These are phyloP conservation scores for Salvia hispanica DNA, from an alignment of 257 asterid species.

Conservation along the genomic window DNA sequence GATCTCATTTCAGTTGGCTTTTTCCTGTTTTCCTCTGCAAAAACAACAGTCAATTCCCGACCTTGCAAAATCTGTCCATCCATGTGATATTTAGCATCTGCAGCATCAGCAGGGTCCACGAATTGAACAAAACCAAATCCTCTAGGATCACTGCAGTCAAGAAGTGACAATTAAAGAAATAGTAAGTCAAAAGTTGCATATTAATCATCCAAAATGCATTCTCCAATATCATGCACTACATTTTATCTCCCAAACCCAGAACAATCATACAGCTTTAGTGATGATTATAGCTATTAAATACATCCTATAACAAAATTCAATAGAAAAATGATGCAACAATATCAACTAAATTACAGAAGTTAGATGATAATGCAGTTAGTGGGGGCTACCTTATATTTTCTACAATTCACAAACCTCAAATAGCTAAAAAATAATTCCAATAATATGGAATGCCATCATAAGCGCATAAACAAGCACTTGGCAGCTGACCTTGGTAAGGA, in stretches of 20 bases:
- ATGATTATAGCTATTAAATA: too few relatives aligned
- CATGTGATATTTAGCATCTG: slow-evolving; percentile 91
- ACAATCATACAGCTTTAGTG: too few relatives aligned
- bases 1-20: slow-evolving; percentile 86
- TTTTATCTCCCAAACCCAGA: too few relatives aligned
- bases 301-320: neutral
- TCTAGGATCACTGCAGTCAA: slow-evolving; percentile 69
- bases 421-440: slow-evolving; percentile 36
- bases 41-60: slow-evolving; percentile 88
- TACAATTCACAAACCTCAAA: slow-evolving; percentile 28
- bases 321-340: neutral
- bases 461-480: slow-evolving; percentile 79
- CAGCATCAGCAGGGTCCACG: slow-evolving; percentile 91
- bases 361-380: neutral
- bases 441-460: slow-evolving; percentile 55
- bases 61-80: slow-evolving; percentile 80
- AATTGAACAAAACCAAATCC: slow-evolving; percentile 97
- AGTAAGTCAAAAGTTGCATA: too few relatives aligned
- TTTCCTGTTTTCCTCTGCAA: slow-evolving; percentile 95
- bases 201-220: neutral
- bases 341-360: neutral
- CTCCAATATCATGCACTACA: neutral
- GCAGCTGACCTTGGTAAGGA: slow-evolving; percentile 73
- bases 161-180: slow-evolving; percentile 1
- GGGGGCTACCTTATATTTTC: slow-evolving; percentile 20